These are phyloP conservation scores for Diaporthe citriasiana DNA, from an alignment of 2,329 filamentous ascomycete genomes.

Conservation along the genomic window DNA sequence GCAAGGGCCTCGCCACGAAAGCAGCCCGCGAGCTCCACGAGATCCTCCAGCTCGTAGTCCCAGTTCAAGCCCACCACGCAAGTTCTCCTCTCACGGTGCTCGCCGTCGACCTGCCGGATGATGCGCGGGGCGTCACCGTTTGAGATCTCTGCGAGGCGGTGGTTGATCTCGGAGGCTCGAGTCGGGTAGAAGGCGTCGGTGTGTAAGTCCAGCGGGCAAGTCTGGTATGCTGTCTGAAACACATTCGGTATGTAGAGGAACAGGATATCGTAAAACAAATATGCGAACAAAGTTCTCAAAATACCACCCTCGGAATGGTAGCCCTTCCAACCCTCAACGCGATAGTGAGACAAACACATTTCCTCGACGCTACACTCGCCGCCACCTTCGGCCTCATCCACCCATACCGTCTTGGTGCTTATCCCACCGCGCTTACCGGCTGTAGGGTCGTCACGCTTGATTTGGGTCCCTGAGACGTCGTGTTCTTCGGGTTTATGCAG, in stretches of 20 bases:
- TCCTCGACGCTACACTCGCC: conserved; percentile 90
- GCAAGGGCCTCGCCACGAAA: conserved; percentile 87
- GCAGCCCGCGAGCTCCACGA: conserved; percentile 83
- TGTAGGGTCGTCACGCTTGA: conserved; percentile 71
- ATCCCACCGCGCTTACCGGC: conserved; percentile 56
- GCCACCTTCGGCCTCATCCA: conserved; percentile 79
- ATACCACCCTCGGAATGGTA: conserved; percentile 95
- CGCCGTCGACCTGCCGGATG: conserved; percentile 76
- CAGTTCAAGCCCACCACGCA: conserved; percentile 94
- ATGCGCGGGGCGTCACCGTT: conserved; percentile 82
- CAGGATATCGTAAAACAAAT: conserved; percentile 92
- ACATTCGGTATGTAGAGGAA: conserved; percentile 96
- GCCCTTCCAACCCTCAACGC: conserved; percentile 88
- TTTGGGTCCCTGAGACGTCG: conserved; percentile 80
- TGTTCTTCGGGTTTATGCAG: conserved; percentile 83
- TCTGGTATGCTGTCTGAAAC: conserved; percentile 96
- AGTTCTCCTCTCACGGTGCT: conserved; percentile 78
- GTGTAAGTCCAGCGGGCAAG: conserved; percentile 91
- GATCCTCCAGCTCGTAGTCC: conserved; percentile 84
- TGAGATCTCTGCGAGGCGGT: conserved; percentile 85
- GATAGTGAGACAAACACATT: conserved; percentile 93
- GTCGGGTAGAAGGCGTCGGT: conserved; percentile 93
- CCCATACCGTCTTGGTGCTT: conserved; percentile 85
- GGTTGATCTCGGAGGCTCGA: conserved; percentile 90
- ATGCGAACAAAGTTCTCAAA: conserved; percentile 89